Percentiles rank a stretch among this genome's conserved stretches.
Conservation (phyloP, 495 filamentous ascomycete genomes). For the Bryoglossum gracile region DNA sequence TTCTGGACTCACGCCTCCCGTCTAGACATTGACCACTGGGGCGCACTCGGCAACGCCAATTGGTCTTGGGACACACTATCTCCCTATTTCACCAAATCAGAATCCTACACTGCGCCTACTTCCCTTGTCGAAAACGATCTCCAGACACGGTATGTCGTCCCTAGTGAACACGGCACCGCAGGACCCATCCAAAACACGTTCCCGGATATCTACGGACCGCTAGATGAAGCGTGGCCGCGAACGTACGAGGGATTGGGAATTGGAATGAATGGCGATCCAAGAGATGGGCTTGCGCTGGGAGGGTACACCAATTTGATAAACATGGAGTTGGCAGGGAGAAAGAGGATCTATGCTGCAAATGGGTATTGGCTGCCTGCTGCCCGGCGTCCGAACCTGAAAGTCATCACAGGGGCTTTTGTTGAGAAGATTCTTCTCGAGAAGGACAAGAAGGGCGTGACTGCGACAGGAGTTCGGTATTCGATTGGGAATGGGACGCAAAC, state of each 20-base stretch:
- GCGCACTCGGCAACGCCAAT: conserved; percentile 29
- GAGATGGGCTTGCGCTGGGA: conserved; percentile 28
- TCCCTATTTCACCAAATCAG: conserved; percentile 35
- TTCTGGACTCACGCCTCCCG: conserved; percentile 35
- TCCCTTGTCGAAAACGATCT: too few relatives aligned
- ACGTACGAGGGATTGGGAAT: neutral
- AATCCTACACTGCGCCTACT: conserved; percentile 27
- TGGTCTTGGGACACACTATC: conserved; percentile 33
- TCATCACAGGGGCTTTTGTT: conserved; percentile 40
- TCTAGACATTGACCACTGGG: conserved; percentile 30
- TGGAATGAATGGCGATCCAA: conserved; percentile 23
- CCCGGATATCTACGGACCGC: neutral
- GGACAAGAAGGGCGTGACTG: conserved; percentile 13
- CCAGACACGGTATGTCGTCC: too few relatives aligned
- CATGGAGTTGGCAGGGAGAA: conserved; percentile 26
- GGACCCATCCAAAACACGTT: conserved; percentile 23
- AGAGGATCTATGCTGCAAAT: conserved; percentile 24
- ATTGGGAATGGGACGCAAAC: neutral
- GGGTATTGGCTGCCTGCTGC: conserved; percentile 32
- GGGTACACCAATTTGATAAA: conserved; percentile 13
- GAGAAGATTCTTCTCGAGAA: conserved; percentile 37
- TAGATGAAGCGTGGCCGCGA: neutral
- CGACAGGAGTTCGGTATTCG: conserved; percentile 29
- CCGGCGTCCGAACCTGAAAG: conserved; percentile 36
- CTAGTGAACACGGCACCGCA: too few relatives aligned